Conservation (phyloP, 805 yeast genomes). For the Yamadazyma scolyti region DNA sequence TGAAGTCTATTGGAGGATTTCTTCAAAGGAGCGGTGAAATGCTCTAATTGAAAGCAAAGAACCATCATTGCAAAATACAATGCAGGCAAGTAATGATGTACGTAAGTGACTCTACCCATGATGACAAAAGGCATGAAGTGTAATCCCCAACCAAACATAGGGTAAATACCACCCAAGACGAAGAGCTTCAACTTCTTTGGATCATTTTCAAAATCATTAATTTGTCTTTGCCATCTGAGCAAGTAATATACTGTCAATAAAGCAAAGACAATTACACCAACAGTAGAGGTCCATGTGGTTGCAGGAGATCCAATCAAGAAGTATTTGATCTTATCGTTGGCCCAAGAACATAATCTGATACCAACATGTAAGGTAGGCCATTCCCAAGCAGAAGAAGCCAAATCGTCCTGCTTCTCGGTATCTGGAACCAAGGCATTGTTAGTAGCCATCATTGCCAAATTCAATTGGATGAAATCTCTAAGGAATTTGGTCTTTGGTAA, state of each 20-base stretch:
- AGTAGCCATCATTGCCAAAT: slow-evolving; percentile 79
- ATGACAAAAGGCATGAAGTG: slow-evolving; percentile 85
- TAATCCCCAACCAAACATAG: slow-evolving; percentile 86
- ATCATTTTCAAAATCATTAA: slow-evolving; percentile 47
- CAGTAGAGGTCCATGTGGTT: slow-evolving; percentile 66
- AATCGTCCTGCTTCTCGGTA: slow-evolving; percentile 61
- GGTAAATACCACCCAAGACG: slow-evolving; percentile 73
- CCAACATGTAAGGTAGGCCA: slow-evolving; percentile 74
- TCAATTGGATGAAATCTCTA: slow-evolving; percentile 66
- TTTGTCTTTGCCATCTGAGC: slow-evolving; percentile 71
- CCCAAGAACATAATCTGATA: slow-evolving; percentile 77
- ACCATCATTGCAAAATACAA: slow-evolving; percentile 88
- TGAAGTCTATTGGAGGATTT: slow-evolving; percentile 10
- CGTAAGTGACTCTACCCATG: slow-evolving; percentile 96
- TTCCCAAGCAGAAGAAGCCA: slow-evolving; percentile 78
- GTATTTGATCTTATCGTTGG: slow-evolving; percentile 49
- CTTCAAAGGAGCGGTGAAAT: slow-evolving; percentile 26
- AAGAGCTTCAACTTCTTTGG: slow-evolving; percentile 46
- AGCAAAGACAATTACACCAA: slow-evolving; percentile 54
- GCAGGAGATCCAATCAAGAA: slow-evolving; percentile 69
- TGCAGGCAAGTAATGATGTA: slow-evolving; percentile 95
- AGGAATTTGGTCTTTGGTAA: slow-evolving; percentile 72
- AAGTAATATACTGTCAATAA: slow-evolving; percentile 37
- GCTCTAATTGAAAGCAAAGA: slow-evolving; percentile 58
- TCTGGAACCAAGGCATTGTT: slow-evolving; percentile 82